A percentile compares a stretch with the other conserved stretches of the same genome.
phyloP scores from a whole-genome alignment of 352 stramenopile genomes.

The Phytophthora tentaculata region DNA sequence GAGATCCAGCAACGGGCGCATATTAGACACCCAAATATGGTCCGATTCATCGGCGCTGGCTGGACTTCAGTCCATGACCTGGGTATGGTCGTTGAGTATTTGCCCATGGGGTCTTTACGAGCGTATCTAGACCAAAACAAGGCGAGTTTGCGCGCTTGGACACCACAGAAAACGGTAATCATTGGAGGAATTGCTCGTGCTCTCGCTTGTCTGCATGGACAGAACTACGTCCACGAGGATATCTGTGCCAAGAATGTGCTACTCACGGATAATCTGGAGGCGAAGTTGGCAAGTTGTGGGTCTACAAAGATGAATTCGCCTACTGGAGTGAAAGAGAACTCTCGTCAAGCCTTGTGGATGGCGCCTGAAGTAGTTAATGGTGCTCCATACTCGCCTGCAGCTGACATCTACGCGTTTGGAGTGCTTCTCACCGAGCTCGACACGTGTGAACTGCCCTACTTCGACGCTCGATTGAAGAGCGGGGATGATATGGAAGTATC shows the following conservation, averaged over 20 bases:
- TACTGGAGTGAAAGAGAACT: conserved; percentile 13
- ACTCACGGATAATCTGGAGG: conserved; percentile 23
- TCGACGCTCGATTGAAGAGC: conserved; percentile 15
- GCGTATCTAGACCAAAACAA: conserved; percentile 21
- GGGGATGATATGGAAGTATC: conserved; percentile 9
- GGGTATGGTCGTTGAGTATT: conserved; percentile 23
- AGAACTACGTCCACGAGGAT: conserved; percentile 17
- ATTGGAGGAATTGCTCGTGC: conserved; percentile 31
- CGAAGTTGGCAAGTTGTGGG: conserved; percentile 29
- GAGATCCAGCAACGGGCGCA: conserved; percentile 47
- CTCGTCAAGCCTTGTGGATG: conserved; percentile 26
- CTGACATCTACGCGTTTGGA: conserved; percentile 68
- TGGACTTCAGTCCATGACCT: conserved; percentile 41
- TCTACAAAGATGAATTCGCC: conserved; percentile 13
- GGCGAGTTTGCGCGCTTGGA: conserved; percentile 15
- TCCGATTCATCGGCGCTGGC: conserved; percentile 62
- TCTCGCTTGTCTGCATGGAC: conserved; percentile 36
- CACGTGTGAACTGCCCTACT: conserved; percentile 25
- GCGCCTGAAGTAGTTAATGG: conserved; percentile 66
- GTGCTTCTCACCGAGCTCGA: conserved; percentile 57
- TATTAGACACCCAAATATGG: conserved; percentile 60
- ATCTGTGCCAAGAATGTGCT: conserved; percentile 33
- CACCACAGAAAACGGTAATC: conserved; percentile 29
- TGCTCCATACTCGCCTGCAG: conserved; percentile 48
- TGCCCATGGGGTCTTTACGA: conserved; percentile 24